Evolutionary conservation across 306 rosid genomes (phyloP).

Genomic region (Lathyrus aphaca): DNA sequence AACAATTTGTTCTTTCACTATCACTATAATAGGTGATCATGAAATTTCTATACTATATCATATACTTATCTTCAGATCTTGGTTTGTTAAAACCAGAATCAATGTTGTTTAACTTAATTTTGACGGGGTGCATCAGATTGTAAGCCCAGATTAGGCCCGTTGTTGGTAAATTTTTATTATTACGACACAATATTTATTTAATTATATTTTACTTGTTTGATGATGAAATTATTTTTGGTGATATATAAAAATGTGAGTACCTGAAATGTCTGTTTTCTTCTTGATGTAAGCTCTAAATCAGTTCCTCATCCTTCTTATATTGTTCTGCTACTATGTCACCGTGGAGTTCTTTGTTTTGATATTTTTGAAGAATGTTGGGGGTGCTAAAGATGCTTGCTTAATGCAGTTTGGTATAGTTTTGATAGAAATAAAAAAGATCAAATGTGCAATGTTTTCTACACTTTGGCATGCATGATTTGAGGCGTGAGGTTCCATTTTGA

Average conservation of each 20-base stretch:
- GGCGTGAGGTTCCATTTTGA: constrained; percentile 6
- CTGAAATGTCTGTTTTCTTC: constrained; percentile 1
- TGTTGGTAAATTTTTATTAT: neutral
- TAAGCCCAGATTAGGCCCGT: neutral
- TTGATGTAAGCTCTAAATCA: neutral
- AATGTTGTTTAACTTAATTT: constrained; percentile 19
- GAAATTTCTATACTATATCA: neutral
- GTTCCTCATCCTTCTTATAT: constrained; percentile 12
- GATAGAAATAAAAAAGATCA: neutral
- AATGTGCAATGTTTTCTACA: constrained; percentile 24
- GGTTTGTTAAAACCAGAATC: constrained; percentile 22
- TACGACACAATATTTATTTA: neutral
- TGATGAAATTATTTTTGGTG: constrained; percentile 1
- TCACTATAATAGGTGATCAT: neutral
- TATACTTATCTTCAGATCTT: constrained; percentile 21
- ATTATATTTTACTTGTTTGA: constrained; percentile 7
- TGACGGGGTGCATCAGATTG: constrained; percentile 5
- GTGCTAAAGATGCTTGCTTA: neutral
- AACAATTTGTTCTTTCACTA: constrained; percentile 16
- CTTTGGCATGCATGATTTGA: constrained; percentile 24
- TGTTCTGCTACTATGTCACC: neutral
- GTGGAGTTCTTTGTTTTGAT: neutral
- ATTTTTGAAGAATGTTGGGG: neutral
- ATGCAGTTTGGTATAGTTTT: constrained; percentile 12
- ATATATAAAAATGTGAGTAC: constrained; percentile 4